Percentiles rank a stretch among this genome's conserved stretches.
These are phyloP conservation scores for Sesbania bispinosa DNA, from an alignment of 306 rosid genomes.

Conservation along the genomic window DNA sequence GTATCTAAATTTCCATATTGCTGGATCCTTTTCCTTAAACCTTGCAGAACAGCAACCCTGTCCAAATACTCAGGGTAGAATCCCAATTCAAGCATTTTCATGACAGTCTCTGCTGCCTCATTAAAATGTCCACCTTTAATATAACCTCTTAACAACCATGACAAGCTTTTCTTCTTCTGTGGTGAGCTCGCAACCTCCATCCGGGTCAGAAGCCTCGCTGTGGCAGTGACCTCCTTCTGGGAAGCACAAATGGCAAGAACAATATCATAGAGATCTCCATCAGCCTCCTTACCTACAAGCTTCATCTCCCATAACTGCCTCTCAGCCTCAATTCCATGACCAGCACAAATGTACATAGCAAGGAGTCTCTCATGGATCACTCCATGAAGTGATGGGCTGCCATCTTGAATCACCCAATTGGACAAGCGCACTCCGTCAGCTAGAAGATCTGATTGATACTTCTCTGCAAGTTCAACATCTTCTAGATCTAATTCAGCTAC, in stretches of 20 bases:
- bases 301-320: slow-evolving; percentile 94
- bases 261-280: slow-evolving; percentile 75
- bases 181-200: slow-evolving; percentile 56
- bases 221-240: slow-evolving; percentile 64
- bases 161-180: slow-evolving; percentile 73
- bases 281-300: slow-evolving; percentile 89
- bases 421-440: slow-evolving; percentile 68
- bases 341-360: slow-evolving; percentile 93
- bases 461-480: slow-evolving; percentile 54
- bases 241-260: slow-evolving; percentile 95
- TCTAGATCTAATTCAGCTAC: slow-evolving; percentile 58
- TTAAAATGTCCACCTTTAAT: slow-evolving; percentile 85
- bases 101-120: slow-evolving; percentile 79
- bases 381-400: slow-evolving; percentile 52
- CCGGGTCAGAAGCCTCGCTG: slow-evolving; percentile 63
- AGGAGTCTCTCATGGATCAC: slow-evolving; percentile 91
- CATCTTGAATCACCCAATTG: slow-evolving; percentile 75
- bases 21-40: slow-evolving; percentile 65
- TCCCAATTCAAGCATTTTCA: slow-evolving; percentile 81
- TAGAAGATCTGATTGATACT: slow-evolving; percentile 75
- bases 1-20: slow-evolving; percentile 55
- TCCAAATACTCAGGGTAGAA: slow-evolving; percentile 76
- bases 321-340: slow-evolving; percentile 91
- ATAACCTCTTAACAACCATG: slow-evolving; percentile 92
- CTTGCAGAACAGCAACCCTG: slow-evolving; percentile 80